Base-by-base conservation (phyloP, 2,329 filamentous ascomycete genomes). In the Spiromastix sp. region DNA sequence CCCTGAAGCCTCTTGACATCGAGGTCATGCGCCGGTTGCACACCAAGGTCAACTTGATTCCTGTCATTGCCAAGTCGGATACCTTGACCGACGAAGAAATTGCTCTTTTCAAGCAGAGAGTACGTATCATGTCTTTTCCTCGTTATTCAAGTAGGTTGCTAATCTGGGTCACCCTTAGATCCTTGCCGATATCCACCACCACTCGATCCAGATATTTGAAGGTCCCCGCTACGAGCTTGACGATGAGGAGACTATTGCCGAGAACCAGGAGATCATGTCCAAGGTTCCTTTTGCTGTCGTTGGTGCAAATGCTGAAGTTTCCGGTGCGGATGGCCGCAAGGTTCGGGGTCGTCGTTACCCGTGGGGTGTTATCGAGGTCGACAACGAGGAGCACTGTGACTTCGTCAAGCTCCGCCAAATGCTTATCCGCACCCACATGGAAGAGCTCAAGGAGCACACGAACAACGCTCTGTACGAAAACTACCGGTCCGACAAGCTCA, bases 211-310 rank as follows among this genome's bases (percentile, higher is more conserved):
- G 64, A 98, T 98, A 67, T 98, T 98, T 60, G 91, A 98, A 65
- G 91, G 91, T 5, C 91, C 91, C 47, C 84, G 89, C 49, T 98
- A 98, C 66, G 91, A 98, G 68, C 81, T 96, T 44, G 91, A 98
- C 56, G 91, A 98, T 49, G 91, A 98, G 67, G 91, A 98, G 74
- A 98, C 91, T 24, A 95, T 98, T 60, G 91, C 91, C 17, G 91
- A 98, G 75, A 98, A 98, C 75, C 91, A 93, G 64, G 91, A 98
- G 71, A 98, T 98, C 64, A 91, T 98, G 86, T 95, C 89, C 60
- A 96, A 96, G 76, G 89, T 98, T 40, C 91, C 91, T 26, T 98
- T 98, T 54, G 91, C 91, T 35, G 86, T 98, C 49, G 91, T 98
- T 45, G 91, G 91, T 68, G 89, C 91, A 50, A 96, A 93, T 63